A percentile compares a stretch with the other conserved stretches of the same genome.
Conservation (phyloP, 495 filamentous ascomycete species). For the Cudoniella acicularis region DNA sequence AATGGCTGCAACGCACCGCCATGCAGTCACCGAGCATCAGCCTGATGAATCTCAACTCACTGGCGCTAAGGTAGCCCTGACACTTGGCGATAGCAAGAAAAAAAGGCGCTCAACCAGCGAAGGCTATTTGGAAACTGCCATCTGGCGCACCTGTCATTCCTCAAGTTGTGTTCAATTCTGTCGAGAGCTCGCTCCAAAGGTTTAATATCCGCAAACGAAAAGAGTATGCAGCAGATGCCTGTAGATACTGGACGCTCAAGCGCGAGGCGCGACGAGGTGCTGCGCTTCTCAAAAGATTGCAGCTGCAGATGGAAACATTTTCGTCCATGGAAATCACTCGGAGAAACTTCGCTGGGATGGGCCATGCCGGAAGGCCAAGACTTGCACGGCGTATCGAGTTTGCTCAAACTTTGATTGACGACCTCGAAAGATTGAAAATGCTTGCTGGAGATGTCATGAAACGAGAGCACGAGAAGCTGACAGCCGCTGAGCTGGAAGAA, state of each 20-base stretch:
- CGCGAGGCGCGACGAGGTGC: constrained; percentile 88
- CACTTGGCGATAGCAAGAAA: constrained; percentile 71
- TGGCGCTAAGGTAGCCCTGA: constrained; percentile 50
- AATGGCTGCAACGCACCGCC: constrained; percentile 60
- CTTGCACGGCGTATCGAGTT: constrained; percentile 85
- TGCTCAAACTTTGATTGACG: constrained; percentile 65
- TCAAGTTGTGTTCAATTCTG: constrained; percentile 72
- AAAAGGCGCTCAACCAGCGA: constrained; percentile 60
- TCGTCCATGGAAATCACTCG: constrained; percentile 94
- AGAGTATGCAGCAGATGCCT: constrained; percentile 87
- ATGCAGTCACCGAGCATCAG: constrained; percentile 54
- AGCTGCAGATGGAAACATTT: constrained; percentile 91
- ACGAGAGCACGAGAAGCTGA: constrained; percentile 69
- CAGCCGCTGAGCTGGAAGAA: constrained; percentile 69
- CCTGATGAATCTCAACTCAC: constrained; percentile 54
- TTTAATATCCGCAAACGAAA: constrained; percentile 83
- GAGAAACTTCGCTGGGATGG: constrained; percentile 89
- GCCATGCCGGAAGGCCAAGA: constrained; percentile 71
- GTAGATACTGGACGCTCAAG: constrained; percentile 97
- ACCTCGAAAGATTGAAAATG: constrained; percentile 68
- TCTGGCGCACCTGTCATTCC: constrained; percentile 95
- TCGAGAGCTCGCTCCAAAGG: constrained; percentile 72
- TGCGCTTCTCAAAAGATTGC: constrained; percentile 84
- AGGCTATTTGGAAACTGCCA: constrained; percentile 85
- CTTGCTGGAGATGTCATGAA: constrained; percentile 66